Percentiles rank a stretch among this genome's conserved stretches.
These are phyloP conservation scores for Emergomyces orientalis DNA, from an alignment of 2,329 filamentous ascomycete species.

Conservation along the genomic window DNA sequence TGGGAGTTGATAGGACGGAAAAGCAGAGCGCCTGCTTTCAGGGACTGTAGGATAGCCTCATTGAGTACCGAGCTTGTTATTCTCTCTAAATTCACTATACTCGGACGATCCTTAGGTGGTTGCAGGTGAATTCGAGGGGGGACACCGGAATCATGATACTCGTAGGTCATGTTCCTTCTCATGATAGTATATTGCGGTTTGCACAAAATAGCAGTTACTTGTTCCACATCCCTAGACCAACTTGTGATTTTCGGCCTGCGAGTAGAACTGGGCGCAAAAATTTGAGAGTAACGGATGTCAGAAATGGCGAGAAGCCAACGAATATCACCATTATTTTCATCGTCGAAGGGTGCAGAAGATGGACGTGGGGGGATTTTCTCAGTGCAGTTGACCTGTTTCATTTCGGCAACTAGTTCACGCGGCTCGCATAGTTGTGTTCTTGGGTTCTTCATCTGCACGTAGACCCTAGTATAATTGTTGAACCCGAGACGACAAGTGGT, in stretches of 20 bases:
- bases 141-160: neutral
- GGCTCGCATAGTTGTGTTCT: neutral
- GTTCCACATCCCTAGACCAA: neutral
- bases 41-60: neutral
- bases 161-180: neutral
- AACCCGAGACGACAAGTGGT: neutral
- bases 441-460: neutral
- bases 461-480: neutral
- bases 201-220: neutral
- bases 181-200: slow-evolving; percentile 3
- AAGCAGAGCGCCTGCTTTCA: neutral
- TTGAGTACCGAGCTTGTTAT: neutral
- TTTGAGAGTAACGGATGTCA: slow-evolving; percentile 5
- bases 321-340: neutral
- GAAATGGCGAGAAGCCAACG: neutral
- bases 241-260: neutral
- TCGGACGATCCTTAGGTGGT: neutral
- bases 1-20: neutral
- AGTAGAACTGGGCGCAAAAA: neutral
- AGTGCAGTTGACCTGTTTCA: neutral
- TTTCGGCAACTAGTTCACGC: neutral
- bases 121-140: neutral
- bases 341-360: neutral
- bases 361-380: neutral
- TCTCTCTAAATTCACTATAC: neutral